Evolutionary conservation across 2,329 filamentous ascomycete genomes (phyloP).

Genomic region (Ophiostoma novo-ulmi): DNA sequence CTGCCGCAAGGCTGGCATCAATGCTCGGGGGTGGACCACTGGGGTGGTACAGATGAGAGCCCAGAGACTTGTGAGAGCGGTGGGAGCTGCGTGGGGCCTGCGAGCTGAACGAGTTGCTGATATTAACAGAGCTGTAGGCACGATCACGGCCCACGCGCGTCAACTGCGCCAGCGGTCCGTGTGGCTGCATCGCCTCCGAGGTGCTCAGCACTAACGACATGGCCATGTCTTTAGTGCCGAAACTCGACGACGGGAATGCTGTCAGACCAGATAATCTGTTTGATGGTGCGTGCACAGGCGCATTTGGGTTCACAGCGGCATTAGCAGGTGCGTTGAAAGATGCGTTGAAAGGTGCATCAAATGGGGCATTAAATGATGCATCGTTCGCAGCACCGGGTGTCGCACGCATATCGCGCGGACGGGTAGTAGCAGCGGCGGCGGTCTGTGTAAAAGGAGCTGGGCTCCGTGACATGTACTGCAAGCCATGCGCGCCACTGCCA

Average conservation of each 20-base stretch:
- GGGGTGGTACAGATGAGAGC: slow-evolving; percentile 23
- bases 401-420: slow-evolving; percentile 39
- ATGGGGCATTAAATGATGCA: not conserved
- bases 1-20: slow-evolving; percentile 1
- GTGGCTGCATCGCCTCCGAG: slow-evolving; percentile 58
- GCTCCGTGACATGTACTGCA: slow-evolving; percentile 48
- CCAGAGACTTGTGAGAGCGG: slow-evolving; percentile 8
- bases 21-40: slow-evolving; percentile 6
- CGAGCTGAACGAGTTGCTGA: slow-evolving; percentile 31
- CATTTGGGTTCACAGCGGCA: not conserved
- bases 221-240: slow-evolving; percentile 58
- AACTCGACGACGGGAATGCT: slow-evolving; percentile 38
- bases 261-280: not conserved
- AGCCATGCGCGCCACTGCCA: slow-evolving; percentile 39
- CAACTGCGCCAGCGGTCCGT: slow-evolving; percentile 57
- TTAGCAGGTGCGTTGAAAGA: not conserved
- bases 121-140: slow-evolving; percentile 7
- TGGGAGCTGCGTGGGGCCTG: not conserved
- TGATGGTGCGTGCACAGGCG: not conserved
- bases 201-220: slow-evolving; percentile 60
- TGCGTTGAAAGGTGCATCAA: not conserved
- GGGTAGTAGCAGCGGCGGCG: slow-evolving; percentile 34
- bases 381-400: slow-evolving; percentile 33
- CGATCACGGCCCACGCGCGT: slow-evolving; percentile 32
- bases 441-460: slow-evolving; percentile 52